These are phyloP conservation scores for Talaromyces sp. DNA, from an alignment of 2,329 filamentous ascomycete genomes.

Conservation along the genomic window DNA sequence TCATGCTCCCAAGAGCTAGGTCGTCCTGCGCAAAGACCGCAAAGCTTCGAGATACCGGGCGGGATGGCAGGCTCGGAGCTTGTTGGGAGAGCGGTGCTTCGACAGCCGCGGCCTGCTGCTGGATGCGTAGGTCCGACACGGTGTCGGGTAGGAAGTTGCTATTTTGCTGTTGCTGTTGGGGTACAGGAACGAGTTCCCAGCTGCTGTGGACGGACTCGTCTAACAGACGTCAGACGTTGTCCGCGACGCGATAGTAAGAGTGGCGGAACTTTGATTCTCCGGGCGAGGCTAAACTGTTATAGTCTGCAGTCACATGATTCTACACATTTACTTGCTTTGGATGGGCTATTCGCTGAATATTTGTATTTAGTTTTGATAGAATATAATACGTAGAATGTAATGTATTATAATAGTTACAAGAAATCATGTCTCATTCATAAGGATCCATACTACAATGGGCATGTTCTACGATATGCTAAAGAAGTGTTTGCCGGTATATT, in stretches of 20 bases:
- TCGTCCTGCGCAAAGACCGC: conserved; percentile 18
- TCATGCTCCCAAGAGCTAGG: conserved; percentile 28
- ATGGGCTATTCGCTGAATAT: neutral
- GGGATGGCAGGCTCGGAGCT: neutral
- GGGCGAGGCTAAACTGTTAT: neutral
- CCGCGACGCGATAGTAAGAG: neutral
- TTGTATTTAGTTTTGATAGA: neutral
- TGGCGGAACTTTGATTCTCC: neutral
- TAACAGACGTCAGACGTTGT: neutral
- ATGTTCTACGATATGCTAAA: neutral
- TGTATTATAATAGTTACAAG: neutral
- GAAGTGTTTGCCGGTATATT: neutral
- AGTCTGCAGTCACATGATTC: neutral
- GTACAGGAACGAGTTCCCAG: neutral
- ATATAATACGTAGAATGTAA: neutral
- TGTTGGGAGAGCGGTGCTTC: neutral
- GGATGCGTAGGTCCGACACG: neutral
- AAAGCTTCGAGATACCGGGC: conserved; percentile 15
- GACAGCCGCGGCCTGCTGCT: neutral
- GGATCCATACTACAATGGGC: neutral
- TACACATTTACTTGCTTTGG: neutral
- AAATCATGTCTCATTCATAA: neutral
- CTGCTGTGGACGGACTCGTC: neutral
- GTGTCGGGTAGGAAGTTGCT: neutral
- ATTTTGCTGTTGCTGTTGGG: neutral